phyloP scores from a whole-genome alignment of 768 basidiomycete species.

The Polyporus arcularius region DNA sequence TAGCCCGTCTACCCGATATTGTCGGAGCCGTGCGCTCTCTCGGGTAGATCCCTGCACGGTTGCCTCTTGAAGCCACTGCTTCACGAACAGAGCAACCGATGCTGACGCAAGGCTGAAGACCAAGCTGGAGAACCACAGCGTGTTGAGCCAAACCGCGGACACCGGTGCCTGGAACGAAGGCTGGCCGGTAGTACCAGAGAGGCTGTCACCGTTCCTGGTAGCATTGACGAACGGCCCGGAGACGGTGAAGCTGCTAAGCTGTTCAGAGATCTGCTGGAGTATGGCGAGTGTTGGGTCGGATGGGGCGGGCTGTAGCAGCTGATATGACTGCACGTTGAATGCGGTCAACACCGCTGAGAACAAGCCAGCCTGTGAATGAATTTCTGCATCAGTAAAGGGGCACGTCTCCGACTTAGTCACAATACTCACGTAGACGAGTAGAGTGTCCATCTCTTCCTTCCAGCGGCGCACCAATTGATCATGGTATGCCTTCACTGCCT shows the following conservation, averaged over 20 bases:
- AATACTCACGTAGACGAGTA: constrained; percentile 22
- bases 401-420: not conserved
- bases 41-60: constrained; percentile 23
- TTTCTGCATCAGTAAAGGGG: not conserved
- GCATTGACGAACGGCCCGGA: constrained; percentile 8
- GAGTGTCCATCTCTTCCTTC: constrained; percentile 25
- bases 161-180: constrained; percentile 3
- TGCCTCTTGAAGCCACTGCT: constrained; percentile 29
- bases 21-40: constrained; percentile 24
- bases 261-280: constrained; percentile 15
- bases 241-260: constrained; percentile 9
- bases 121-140: constrained; percentile 28
- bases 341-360: constrained; percentile 30
- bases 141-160: constrained; percentile 22
- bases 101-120: constrained; percentile 28
- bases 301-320: constrained; percentile 12
- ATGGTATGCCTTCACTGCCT: constrained; percentile 11
- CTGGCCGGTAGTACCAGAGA: not conserved
- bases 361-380: constrained; percentile 21
- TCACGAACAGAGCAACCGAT: constrained; percentile 27
- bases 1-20: constrained; percentile 26
- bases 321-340: constrained; percentile 24
- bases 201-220: not conserved
- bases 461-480: constrained; percentile 15
- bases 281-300: constrained; percentile 2